Percentiles rank a stretch among this genome's conserved stretches.
These are phyloP conservation scores for Gypsophila paniculata DNA, from an alignment of 179 eudicot genomes.

Conservation along the genomic window DNA sequence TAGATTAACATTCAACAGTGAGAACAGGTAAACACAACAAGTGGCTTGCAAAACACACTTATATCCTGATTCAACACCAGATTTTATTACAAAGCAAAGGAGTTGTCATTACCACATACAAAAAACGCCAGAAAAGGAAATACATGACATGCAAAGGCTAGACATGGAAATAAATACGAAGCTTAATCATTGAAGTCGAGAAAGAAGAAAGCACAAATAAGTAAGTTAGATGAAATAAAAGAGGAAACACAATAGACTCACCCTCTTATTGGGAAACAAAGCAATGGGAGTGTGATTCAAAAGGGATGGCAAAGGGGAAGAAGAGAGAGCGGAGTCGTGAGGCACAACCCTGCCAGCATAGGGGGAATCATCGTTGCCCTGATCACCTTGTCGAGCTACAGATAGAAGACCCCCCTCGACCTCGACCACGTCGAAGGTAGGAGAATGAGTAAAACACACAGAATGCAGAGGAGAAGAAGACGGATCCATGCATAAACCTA, in stretches of 20 bases:
- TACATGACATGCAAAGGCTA: neutral
- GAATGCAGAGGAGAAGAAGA: too few relatives aligned
- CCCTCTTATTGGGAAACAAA: too few relatives aligned
- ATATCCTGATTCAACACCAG: neutral
- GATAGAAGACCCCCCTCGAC: constrained; percentile 20
- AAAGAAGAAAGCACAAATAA: neutral
- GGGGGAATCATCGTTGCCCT: constrained; percentile 71
- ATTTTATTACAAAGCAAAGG: neutral
- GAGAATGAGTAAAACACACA: too few relatives aligned
- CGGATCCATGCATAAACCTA: too few relatives aligned
- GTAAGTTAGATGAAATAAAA: too few relatives aligned
- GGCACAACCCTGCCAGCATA: constrained; percentile 43
- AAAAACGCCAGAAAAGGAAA: neutral
- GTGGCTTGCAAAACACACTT: neutral
- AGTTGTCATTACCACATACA: neutral
- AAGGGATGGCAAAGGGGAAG: constrained; percentile 39
- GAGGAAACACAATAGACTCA: too few relatives aligned
- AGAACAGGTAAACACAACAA: neutral
- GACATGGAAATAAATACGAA: neutral
- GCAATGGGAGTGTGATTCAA: too few relatives aligned
- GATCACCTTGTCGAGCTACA: constrained; percentile 34
- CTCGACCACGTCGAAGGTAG: too few relatives aligned
- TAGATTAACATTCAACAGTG: neutral
- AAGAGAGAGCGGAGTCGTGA: constrained; percentile 34
- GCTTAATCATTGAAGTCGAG: constrained; percentile 8